Evolutionary conservation across 441 rosid genomes (phyloP).

Genomic region (Brassica hybrid): DNA sequence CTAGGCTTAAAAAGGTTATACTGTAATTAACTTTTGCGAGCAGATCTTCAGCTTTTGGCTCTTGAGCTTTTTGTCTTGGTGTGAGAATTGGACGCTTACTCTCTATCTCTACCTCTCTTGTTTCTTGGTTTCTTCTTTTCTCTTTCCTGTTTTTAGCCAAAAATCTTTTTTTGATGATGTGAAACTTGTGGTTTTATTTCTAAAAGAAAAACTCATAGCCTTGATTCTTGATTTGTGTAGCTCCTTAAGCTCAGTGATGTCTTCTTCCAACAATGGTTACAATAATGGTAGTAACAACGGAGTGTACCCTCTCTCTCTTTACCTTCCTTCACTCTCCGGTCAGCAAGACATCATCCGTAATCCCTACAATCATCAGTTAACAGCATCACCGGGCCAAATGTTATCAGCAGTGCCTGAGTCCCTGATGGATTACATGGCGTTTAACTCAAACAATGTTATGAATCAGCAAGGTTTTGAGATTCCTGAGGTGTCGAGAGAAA

Average conservation of each 20-base stretch:
- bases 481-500: conserved; percentile 34
- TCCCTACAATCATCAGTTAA: conserved; percentile 33
- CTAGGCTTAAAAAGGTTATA: not conserved
- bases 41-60: not conserved
- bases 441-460: conserved; percentile 32
- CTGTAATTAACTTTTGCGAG: not conserved
- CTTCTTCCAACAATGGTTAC: conserved; percentile 35
- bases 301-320: conserved; percentile 38
- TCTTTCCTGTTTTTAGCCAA: not conserved
- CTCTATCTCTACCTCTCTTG: conserved; percentile 21
- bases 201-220: not conserved
- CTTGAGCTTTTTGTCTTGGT: conserved; percentile 13
- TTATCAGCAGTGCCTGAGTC: conserved; percentile 35
- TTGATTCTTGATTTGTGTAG: conserved; percentile 25
- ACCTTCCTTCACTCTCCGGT: conserved; percentile 40
- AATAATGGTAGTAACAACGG: conserved; percentile 20
- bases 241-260: conserved; percentile 31
- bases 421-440: conserved; percentile 31
- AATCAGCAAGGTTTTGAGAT: conserved; percentile 18
- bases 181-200: conserved; percentile 24
- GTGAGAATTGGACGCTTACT: conserved; percentile 9
- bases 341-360: conserved; percentile 29
- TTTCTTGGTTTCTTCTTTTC: conserved; percentile 27
- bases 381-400: conserved; percentile 26
- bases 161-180: conserved; percentile 32